Evolutionary conservation across 2,329 filamentous ascomycete genomes (phyloP).

Genomic region (Cladophialophora carrionii): DNA sequence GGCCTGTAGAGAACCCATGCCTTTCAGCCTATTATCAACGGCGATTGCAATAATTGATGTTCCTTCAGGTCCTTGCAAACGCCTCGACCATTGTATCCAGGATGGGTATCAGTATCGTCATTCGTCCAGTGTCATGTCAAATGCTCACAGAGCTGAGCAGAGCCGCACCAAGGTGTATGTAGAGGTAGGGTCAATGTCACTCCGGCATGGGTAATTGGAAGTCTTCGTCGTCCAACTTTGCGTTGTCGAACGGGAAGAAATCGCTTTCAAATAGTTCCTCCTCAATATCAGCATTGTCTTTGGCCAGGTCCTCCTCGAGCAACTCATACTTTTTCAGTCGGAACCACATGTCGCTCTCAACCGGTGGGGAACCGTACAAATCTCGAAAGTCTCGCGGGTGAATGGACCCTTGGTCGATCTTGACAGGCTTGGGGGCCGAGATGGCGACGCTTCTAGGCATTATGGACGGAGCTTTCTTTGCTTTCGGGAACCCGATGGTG

Average conservation of each 20-base stretch:
- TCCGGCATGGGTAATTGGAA: conserved; percentile 37
- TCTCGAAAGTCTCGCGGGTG: conserved; percentile 50
- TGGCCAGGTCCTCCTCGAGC: conserved; percentile 42
- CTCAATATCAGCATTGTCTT: conserved; percentile 40
- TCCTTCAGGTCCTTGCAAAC: background rate
- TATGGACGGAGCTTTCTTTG: conserved; percentile 59
- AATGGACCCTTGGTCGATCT: conserved; percentile 40
- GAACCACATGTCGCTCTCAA: conserved; percentile 51
- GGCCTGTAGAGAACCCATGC: background rate
- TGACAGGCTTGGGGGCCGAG: conserved; percentile 39
- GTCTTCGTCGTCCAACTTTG: conserved; percentile 37
- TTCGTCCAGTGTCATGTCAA: conserved; percentile 23
- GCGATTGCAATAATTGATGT: background rate
- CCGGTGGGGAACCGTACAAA: conserved; percentile 48
- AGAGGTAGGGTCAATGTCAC: conserved; percentile 4
- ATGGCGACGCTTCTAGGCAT: conserved; percentile 41
- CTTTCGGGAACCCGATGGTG: conserved; percentile 83
- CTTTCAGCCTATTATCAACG: background rate
- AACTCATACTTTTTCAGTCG: conserved; percentile 47
- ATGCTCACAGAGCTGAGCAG: background rate
- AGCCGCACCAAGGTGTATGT: background rate
- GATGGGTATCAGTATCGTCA: conserved; percentile 33
- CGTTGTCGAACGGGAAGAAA: conserved; percentile 38
- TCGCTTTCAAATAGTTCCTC: conserved; percentile 35
- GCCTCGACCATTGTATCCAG: conserved; percentile 10